phyloP scores from a whole-genome alignment of 305 asterid species.

The Fraxinus platypoda region DNA sequence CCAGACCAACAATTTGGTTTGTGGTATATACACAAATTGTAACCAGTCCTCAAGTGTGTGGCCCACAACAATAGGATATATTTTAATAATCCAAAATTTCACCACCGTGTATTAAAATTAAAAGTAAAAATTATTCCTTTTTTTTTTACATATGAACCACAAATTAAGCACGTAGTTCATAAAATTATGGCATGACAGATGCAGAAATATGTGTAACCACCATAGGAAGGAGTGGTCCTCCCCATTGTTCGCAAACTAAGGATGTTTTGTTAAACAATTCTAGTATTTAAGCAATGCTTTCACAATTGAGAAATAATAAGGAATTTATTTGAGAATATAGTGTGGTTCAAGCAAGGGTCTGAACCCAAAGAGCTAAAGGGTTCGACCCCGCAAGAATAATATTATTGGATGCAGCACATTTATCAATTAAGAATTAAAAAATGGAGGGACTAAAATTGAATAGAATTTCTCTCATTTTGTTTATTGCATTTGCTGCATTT shows the following conservation, averaged over 20 bases:
- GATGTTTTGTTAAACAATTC: not conserved
- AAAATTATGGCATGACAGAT: not conserved
- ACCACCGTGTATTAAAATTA: not conserved
- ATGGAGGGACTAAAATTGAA: conserved; percentile 8
- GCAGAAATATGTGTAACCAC: conserved; percentile 9
- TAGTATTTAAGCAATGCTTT: conserved; percentile 15
- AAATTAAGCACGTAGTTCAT: not conserved
- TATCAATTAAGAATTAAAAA: not conserved
- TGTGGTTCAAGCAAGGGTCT: not conserved
- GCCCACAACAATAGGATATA: not conserved
- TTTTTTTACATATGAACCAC: not conserved
- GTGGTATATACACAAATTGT: not conserved
- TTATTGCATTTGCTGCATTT: conserved; percentile 29
- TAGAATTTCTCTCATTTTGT: conserved; percentile 18
- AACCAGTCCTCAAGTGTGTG: not conserved
- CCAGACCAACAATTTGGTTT: not conserved
- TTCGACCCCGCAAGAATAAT: conserved; percentile 28
- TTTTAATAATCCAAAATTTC: not conserved
- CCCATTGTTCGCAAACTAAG: conserved; percentile 16
- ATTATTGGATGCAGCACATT: not conserved
- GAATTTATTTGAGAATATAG: not conserved
- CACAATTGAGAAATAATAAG: not conserved
- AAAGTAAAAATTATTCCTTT: not conserved
- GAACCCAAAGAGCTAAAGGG: conserved; percentile 25
- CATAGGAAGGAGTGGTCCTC: conserved; percentile 24